A percentile compares a stretch with the other conserved stretches of the same genome.
Evolutionary conservation across 2,329 filamentous ascomycete species (phyloP).

Genomic region (Acrocalymma vagum): DNA sequence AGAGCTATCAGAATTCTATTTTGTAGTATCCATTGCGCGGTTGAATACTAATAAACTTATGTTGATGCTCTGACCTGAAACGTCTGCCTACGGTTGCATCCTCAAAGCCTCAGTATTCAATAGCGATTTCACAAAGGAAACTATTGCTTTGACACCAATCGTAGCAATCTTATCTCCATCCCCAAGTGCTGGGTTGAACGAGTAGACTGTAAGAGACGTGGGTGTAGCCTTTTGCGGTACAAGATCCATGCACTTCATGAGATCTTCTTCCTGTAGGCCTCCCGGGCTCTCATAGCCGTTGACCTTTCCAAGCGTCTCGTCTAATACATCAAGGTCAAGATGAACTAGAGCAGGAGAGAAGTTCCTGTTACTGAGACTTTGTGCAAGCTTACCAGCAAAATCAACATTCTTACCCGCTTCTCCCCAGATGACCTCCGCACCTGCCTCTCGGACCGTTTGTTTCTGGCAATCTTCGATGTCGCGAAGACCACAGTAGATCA

Average conservation of each 20-base stretch:
- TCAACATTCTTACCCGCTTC: slow-evolving; percentile 6
- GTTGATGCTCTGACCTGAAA: too few relatives aligned
- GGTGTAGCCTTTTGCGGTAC: slow-evolving; percentile 15
- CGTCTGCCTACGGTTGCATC: too few relatives aligned
- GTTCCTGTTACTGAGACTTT: slow-evolving; percentile 3
- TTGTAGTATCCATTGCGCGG: too few relatives aligned
- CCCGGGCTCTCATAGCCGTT: slow-evolving; percentile 48
- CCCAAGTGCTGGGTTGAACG: slow-evolving; percentile 19
- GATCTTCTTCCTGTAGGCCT: slow-evolving; percentile 31
- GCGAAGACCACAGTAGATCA: slow-evolving; percentile 32
- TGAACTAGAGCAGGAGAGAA: slow-evolving; percentile 38
- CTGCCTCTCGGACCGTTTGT: slow-evolving; percentile 38
- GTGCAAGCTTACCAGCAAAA: slow-evolving; percentile 8
- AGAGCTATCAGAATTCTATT: too few relatives aligned
- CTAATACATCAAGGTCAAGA: slow-evolving; percentile 48
- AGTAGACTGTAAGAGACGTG: slow-evolving; percentile 18
- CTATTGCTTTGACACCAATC: slow-evolving; percentile 13
- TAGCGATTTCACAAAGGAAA: slow-evolving; percentile 7
- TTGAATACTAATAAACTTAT: too few relatives aligned
- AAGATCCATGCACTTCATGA: slow-evolving; percentile 16
- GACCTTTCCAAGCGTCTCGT: slow-evolving; percentile 42
- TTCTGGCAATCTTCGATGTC: slow-evolving; percentile 39
- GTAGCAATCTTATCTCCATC: slow-evolving; percentile 22
- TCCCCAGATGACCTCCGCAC: slow-evolving; percentile 22
- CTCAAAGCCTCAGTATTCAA: slow-evolving; percentile 2